Base-by-base conservation (phyloP, 257 asterid species). In the Eucommia ulmoides region DNA sequence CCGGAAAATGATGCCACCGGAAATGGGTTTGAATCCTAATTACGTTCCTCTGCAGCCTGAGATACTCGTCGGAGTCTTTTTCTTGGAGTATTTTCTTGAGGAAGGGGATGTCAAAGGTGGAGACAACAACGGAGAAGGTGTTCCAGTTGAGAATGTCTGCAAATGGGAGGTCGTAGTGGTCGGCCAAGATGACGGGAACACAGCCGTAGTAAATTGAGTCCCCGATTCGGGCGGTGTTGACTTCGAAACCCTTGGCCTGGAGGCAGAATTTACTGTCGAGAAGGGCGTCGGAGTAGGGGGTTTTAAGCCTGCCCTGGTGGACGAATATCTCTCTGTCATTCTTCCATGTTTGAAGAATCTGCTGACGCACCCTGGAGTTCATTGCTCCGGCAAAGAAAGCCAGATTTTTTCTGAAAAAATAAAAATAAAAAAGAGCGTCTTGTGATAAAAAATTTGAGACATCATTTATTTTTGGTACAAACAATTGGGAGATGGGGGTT, bases 381-480 rank as follows among this genome's bases (percentile, higher is more conserved):
- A 89, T 74, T 49, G 88, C 84, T 52, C 98, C 96, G 0, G 94
- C 96, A 20, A 73, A 89, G 71, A 89, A 85, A 1, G 87, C 98
- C 7, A 83, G 82, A 17, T 44, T 66, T 24, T 61, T 54, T 86
- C 96, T 84, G 81, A 35, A 61, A 9, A n/a, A 33, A 2, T 26
- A 4, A 12, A 12, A 4, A 12, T 26, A 6, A 26, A 26, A 6
- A 26, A 26, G 38, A n/a, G n/a, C n/a, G n/a, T n/a, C n/a, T n/a
- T n/a, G n/a, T n/a, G n/a, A n/a, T n/a, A n/a, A n/a, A n/a, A n/a
- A n/a, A n/a, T n/a, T n/a, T n/a, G n/a, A n/a, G n/a, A n/a, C n/a
- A n/a, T n/a, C n/a, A n/a, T n/a, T n/a, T n/a, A n/a, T n/a, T n/a
- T n/a, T n/a, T n/a, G n/a, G n/a, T n/a, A n/a, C n/a, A n/a, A n/a